Conservation (phyloP, 495 filamentous ascomycete species). For the Tuber brumale region DNA sequence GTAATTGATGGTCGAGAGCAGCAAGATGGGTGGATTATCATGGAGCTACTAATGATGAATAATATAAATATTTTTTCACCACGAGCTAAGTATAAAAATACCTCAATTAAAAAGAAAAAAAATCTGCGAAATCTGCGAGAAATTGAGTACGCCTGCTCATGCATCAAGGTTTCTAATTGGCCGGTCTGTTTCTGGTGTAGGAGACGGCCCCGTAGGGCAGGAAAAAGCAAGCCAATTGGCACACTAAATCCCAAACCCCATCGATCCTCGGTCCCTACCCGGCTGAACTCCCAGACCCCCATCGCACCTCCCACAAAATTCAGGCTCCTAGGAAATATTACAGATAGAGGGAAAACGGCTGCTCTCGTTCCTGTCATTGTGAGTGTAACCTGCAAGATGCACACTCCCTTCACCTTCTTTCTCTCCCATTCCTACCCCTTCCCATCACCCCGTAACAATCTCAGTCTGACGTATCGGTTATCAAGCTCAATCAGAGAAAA, state of each 20-base stretch:
- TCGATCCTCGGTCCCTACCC: background rate
- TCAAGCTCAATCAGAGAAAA: conserved; percentile 17
- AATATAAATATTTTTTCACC: background rate
- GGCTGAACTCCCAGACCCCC: background rate
- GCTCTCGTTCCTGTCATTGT: background rate
- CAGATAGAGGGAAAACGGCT: background rate
- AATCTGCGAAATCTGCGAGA: background rate
- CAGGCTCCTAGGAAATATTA: background rate
- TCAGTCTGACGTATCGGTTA: background rate
- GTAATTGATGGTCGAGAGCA: background rate
- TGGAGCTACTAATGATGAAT: background rate
- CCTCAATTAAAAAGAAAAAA: background rate
- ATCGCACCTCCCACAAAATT: background rate
- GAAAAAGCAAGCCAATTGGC: background rate
- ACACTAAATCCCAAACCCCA: background rate
- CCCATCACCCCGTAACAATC: background rate
- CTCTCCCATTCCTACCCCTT: background rate
- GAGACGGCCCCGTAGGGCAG: background rate
- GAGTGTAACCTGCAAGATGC: background rate
- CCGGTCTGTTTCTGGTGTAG: too few relatives aligned
- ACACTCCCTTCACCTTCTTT: background rate
- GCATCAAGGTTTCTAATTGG: background rate
- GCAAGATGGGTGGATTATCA: background rate
- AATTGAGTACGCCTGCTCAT: background rate
- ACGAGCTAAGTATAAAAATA: background rate